Evolutionary conservation across 768 basidiomycete genomes (phyloP), one percentile per base, ranked within the genome.

Genomic region (Scleroderma bovista): DNA sequence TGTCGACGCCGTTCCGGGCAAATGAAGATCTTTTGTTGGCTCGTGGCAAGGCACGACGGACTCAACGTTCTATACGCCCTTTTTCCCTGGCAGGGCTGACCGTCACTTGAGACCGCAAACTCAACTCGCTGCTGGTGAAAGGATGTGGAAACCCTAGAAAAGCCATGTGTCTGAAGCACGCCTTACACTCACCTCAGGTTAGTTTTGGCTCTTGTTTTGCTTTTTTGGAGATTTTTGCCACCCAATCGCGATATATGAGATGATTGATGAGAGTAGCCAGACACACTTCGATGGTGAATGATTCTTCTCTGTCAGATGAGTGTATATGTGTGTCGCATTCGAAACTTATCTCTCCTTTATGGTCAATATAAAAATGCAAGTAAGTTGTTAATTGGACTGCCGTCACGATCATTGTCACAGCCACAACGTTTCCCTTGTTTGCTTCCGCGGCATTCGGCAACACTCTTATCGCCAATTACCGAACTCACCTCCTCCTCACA

Each of bases 371-470:
- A 29, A n/a, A 29, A 29, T 29, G 9, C 26, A 9, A 29, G 5
- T 29, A 29, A 29, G 26, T 29, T 29, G 26, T 9, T 29, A 29
- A 29, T 29, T 29, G 26, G 9, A 9, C 26, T 29, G 26, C 44
- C 44, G 32, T 45, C 32, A 44, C 31, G 32, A 33, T 22, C 44
- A 19, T 16, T 7, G 15, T 16, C 47, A 48, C 47, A 33, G 47
- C 47, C 47, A 48, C 47, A 5, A 36, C 11, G 13, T 22, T n/a
- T n/a, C n/a, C n/a, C 34, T 41, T 31, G 38, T 37, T 37, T 48
- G 47, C 47, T 42, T 48, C 47, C 47, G 47, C 47, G 47, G 47
- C 37, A 40, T 23, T 12, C 34, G 34, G 34, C n/a, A 36, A 36
- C 34, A 29, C 34, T 36, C 34, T 36, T n/a, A 13, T 36, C 34